phyloP scores from a whole-genome alignment of 2,329 filamentous ascomycete genomes.

The Colletotrichum noveboracense region DNA sequence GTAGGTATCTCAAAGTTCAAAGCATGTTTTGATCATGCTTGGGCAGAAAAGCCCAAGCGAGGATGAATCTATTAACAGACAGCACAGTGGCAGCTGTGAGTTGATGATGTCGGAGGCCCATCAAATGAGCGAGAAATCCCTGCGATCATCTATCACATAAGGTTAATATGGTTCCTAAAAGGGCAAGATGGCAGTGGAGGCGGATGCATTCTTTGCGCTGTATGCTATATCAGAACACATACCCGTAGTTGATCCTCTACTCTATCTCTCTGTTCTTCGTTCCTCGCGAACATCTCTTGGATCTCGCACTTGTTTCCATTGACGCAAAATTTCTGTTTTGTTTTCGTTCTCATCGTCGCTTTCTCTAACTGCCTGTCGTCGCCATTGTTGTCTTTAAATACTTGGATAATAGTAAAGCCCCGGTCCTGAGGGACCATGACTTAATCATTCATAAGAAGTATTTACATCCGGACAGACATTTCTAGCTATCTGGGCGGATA shows the following conservation, averaged over 20 bases:
- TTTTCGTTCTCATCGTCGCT: neutral
- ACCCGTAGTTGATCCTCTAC: neutral
- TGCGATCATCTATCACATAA: neutral
- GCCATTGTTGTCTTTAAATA: neutral
- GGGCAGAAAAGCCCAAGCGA: neutral
- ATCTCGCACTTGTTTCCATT: neutral
- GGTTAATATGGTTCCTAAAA: neutral
- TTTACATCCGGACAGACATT: too few species aligned
- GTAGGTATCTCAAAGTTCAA: neutral
- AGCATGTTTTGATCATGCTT: neutral
- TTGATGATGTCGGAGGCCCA: neutral
- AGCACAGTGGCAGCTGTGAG: neutral
- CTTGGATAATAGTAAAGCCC: neutral
- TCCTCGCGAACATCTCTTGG: neutral
- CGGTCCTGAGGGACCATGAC: neutral
- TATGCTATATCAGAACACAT: neutral
- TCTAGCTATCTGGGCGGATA: too few species aligned
- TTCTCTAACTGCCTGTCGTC: neutral
- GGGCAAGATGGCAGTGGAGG: fast-evolving
- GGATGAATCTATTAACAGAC: neutral
- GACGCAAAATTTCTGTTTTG: neutral
- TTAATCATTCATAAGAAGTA: neutral
- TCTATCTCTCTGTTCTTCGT: neutral
- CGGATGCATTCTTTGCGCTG: neutral
- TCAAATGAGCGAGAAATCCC: neutral